Conservation (phyloP, 2,329 filamentous ascomycete species). For the Ceratocystis smalleyi region DNA sequence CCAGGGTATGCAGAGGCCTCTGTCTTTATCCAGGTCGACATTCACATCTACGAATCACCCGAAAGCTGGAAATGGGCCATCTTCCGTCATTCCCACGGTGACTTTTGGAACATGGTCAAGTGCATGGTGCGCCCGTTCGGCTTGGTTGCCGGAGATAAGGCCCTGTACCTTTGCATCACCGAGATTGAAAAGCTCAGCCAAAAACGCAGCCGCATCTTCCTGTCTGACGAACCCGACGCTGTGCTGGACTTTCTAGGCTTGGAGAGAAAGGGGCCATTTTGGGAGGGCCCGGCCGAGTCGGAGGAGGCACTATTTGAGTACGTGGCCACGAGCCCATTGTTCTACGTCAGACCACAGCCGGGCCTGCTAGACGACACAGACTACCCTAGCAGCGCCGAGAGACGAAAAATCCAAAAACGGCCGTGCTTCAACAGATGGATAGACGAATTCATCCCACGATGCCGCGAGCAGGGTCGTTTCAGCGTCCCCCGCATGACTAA, state of each 20-base stretch:
- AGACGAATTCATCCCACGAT: slow-evolving; percentile 44
- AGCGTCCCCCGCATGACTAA: slow-evolving; percentile 19
- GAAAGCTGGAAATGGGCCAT: slow-evolving; percentile 42
- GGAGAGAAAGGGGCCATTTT: slow-evolving; percentile 28
- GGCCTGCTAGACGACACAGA: slow-evolving; percentile 21
- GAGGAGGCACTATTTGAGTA: slow-evolving; percentile 20
- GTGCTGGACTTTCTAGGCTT: slow-evolving; percentile 51
- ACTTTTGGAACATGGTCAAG: slow-evolving; percentile 51
- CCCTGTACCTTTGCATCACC: slow-evolving; percentile 48
- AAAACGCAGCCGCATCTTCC: slow-evolving; percentile 41
- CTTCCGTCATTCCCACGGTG: slow-evolving; percentile 59
- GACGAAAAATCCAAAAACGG: slow-evolving; percentile 41
- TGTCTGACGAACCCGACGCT: slow-evolving; percentile 40
- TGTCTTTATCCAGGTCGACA: slow-evolving; percentile 48
- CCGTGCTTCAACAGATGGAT: slow-evolving; percentile 45
- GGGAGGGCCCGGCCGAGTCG: slow-evolving; percentile 39
- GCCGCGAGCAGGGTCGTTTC: slow-evolving; percentile 28
- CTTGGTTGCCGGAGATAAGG: slow-evolving; percentile 47
- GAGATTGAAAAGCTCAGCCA: slow-evolving; percentile 48
- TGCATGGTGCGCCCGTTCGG: slow-evolving; percentile 47
- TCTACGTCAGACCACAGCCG: slow-evolving; percentile 27
- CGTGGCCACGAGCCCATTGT: slow-evolving; percentile 29
- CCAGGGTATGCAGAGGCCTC: background rate
- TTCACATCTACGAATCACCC: slow-evolving; percentile 36
- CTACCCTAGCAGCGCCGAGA: slow-evolving; percentile 38